Evolutionary conservation across 345 rosid genomes (phyloP).

Genomic region (Aegle marmelos): DNA sequence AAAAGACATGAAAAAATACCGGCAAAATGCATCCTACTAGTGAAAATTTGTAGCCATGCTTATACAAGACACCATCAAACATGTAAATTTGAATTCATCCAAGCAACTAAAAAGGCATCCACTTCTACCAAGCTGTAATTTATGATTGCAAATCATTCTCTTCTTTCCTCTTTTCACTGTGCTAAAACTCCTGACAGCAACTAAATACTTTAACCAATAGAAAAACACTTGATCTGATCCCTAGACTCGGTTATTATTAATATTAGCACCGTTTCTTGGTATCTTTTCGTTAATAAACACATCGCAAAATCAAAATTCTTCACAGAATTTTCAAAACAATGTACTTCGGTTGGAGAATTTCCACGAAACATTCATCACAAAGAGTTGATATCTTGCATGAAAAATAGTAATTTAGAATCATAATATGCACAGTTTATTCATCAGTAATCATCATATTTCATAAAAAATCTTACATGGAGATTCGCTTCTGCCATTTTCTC

Average conservation of each 20-base stretch:
- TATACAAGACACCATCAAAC: not conserved
- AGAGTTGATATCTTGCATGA: not conserved
- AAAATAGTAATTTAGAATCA: not conserved
- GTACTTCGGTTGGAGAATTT: not conserved
- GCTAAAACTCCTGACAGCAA: not conserved
- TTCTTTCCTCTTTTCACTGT: not conserved
- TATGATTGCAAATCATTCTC: not conserved
- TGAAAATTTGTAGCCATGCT: not conserved
- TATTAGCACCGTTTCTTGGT: not conserved
- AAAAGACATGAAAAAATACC: not conserved
- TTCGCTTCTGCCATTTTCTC: constrained; percentile 88
- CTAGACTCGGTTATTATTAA: not conserved
- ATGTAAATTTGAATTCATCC: not conserved
- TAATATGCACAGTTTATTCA: not conserved
- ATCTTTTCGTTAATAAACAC: not conserved
- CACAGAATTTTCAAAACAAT: not conserved
- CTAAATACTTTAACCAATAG: not conserved
- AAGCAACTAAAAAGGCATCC: not conserved
- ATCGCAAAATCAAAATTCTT: not conserved
- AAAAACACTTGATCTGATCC: not conserved
- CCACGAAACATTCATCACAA: not conserved
- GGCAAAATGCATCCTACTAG: not conserved
- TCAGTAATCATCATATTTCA: not conserved
- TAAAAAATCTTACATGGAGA: constrained; percentile 63
- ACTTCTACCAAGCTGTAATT: not conserved